Evolutionary conservation across 352 stramenopile species (phyloP).

Genomic region (Pythium volutum): DNA sequence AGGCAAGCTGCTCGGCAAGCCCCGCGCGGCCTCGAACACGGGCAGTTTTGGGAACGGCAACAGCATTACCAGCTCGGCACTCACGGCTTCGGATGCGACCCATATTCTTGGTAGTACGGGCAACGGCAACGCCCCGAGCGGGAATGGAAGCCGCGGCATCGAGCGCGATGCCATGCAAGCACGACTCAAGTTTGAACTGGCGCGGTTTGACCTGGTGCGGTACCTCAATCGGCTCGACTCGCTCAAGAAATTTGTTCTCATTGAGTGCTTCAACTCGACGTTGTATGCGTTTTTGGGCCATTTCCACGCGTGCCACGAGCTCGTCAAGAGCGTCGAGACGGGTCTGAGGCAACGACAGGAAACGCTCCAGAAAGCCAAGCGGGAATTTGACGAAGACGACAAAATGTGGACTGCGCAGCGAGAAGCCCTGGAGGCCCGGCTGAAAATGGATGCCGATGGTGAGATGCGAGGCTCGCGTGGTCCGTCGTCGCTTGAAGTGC

Average conservation of each 20-base stretch:
- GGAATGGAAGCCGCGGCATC: conserved; percentile 27
- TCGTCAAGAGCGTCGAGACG: conserved; percentile 75
- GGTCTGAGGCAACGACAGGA: conserved; percentile 65
- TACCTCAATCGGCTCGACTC: conserved; percentile 81
- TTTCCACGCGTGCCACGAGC: conserved; percentile 78
- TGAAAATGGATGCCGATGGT: conserved; percentile 52
- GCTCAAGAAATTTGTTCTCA: conserved; percentile 82
- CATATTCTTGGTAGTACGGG: conserved; percentile 21
- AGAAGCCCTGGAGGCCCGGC: conserved; percentile 49
- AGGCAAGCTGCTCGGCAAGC: conserved; percentile 77
- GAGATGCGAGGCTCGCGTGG: conserved; percentile 27
- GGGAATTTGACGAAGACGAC: conserved; percentile 74
- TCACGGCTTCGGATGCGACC: conserved; percentile 17
- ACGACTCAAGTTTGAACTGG: conserved; percentile 71
- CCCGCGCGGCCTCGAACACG: conserved; percentile 33
- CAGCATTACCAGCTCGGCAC: conserved; percentile 1
- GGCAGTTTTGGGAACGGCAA: neutral
- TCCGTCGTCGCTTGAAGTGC: conserved; percentile 49
- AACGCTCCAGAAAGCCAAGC: conserved; percentile 55
- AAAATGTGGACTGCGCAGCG: conserved; percentile 71
- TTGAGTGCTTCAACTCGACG: conserved; percentile 84
- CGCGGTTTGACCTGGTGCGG: conserved; percentile 81
- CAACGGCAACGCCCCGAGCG: neutral
- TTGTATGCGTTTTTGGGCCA: conserved; percentile 78
- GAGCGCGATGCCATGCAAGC: conserved; percentile 66